Evolutionary conservation across 306 rosid genomes (phyloP).

Genomic region (Hippophae rhamnoides): DNA sequence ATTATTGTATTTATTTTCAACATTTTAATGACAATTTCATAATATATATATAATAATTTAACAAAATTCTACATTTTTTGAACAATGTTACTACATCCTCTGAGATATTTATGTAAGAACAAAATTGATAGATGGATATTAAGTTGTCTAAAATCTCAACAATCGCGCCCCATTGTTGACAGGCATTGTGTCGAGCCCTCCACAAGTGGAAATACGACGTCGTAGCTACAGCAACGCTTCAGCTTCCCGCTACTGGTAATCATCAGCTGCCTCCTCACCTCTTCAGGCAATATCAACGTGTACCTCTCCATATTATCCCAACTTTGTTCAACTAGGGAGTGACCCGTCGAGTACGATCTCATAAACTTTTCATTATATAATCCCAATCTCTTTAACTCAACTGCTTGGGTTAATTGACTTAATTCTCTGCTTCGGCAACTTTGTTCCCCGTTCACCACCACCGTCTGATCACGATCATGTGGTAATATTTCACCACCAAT

Average conservation of each 20-base stretch:
- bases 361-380: conserved; percentile 9
- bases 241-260: conserved; percentile 15
- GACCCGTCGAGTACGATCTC: conserved; percentile 73
- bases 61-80: too few relatives aligned
- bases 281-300: conserved; percentile 45
- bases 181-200: not conserved
- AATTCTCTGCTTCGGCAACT: not conserved
- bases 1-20: too few relatives aligned
- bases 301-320: conserved; percentile 38
- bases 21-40: too few relatives aligned
- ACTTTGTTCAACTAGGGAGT: conserved; percentile 29
- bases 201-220: conserved; percentile 11
- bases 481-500: not conserved
- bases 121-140: too few relatives aligned
- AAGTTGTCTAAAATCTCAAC: too few relatives aligned
- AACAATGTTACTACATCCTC: too few relatives aligned
- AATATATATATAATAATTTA: too few relatives aligned
- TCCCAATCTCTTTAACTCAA: not conserved
- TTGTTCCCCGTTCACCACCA: conserved; percentile 6
- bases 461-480: not conserved
- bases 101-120: too few relatives aligned
- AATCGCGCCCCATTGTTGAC: too few relatives aligned
- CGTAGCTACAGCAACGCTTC: conserved; percentile 40
- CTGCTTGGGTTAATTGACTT: not conserved
- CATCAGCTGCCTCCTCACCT: conserved; percentile 40